Evolutionary conservation across 768 basidiomycete genomes (phyloP).

Genomic region (Naganishia antarctica): DNA sequence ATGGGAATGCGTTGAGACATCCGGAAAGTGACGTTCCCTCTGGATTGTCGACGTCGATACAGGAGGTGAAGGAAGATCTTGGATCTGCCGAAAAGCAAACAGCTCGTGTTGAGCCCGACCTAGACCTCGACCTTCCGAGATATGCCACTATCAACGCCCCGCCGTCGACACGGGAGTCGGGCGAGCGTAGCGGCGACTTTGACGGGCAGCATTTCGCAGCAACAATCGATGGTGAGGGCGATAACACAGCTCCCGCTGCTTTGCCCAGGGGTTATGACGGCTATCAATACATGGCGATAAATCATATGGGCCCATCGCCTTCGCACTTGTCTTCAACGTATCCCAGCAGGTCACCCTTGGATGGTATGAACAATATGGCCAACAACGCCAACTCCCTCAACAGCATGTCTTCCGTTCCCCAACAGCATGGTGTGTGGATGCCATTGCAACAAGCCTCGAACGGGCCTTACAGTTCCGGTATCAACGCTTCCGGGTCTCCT

Average conservation of each 20-base stretch:
- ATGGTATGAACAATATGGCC: background rate
- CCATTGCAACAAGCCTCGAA: constrained; percentile 22
- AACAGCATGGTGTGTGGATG: constrained; percentile 26
- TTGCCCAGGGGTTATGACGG: background rate
- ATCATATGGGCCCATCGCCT: background rate
- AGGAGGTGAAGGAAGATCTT: constrained; percentile 12
- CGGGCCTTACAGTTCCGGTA: background rate
- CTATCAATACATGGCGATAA: constrained; percentile 11
- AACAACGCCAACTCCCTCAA: background rate
- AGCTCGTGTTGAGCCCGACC: background rate
- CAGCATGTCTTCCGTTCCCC: background rate
- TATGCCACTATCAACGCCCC: constrained; percentile 15
- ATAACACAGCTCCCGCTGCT: background rate
- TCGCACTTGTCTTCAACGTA: constrained; percentile 9
- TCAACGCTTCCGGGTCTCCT: background rate
- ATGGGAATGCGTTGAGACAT: background rate
- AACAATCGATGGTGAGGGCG: background rate
- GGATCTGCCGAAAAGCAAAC: background rate
- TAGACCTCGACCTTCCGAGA: constrained; percentile 22
- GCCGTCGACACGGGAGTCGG: background rate
- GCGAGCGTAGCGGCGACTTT: background rate
- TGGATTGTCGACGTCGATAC: constrained; percentile 11
- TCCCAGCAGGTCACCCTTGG: background rate
- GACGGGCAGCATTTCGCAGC: background rate
- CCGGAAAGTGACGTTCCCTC: constrained; percentile 15